A percentile compares a stretch with the other conserved stretches of the same genome.
These are phyloP conservation scores for Sindora glabra DNA, from an alignment of 306 rosid species.

Conservation along the genomic window DNA sequence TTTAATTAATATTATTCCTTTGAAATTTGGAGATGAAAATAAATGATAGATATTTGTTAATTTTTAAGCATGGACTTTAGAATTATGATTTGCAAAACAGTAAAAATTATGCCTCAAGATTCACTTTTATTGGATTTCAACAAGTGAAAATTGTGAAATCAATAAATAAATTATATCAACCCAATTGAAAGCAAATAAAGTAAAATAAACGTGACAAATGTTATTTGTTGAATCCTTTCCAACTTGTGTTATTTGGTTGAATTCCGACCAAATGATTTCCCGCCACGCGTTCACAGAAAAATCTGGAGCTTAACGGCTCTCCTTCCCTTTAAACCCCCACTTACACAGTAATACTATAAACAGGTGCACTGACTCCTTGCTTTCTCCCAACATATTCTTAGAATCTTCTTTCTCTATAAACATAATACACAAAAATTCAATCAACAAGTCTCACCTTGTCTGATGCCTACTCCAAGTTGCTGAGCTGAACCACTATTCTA, in stretches of 20 bases:
- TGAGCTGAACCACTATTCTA: constrained; percentile 19
- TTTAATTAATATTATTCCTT: too few relatives aligned
- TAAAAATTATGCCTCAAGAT: too few relatives aligned
- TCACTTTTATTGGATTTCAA: too few relatives aligned
- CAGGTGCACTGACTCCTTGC: constrained; percentile 20
- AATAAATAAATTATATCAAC: too few relatives aligned
- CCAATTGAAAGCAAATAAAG: too few relatives aligned
- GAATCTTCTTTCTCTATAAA: constrained; percentile 41
- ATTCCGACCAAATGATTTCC: constrained; percentile 34
- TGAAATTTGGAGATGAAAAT: too few relatives aligned
- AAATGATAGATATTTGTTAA: too few relatives aligned
- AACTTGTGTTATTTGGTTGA: not conserved
- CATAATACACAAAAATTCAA: constrained; percentile 12
- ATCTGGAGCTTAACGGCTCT: constrained; percentile 38
- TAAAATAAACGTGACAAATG: too few relatives aligned
- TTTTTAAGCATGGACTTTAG: too few relatives aligned
- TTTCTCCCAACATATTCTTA: constrained; percentile 40
- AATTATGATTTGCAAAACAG: too few relatives aligned
- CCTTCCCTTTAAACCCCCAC: not conserved
- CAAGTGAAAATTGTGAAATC: too few relatives aligned
- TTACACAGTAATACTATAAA: constrained; percentile 6
- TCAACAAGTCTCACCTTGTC: constrained; percentile 16
- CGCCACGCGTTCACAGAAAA: constrained; percentile 62
- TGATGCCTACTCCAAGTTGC: constrained; percentile 29
- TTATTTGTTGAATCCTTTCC: too few relatives aligned